Base-by-base conservation (phyloP, 345 rosid species). In the Raphanus raphanistrum region DNA sequence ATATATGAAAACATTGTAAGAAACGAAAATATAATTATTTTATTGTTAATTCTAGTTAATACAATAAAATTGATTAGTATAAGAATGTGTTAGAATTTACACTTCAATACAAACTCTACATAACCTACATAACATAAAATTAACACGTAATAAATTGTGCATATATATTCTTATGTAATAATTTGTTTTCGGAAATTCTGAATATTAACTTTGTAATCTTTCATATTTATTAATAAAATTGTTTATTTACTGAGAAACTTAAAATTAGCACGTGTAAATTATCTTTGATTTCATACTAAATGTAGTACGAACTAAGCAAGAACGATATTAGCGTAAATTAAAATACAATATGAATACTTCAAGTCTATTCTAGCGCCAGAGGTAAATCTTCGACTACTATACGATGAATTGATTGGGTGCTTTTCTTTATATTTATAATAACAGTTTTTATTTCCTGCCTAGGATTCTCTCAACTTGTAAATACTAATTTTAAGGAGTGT, bases 391-490 rank as follows among this genome's bases (percentile, higher is more conserved):
- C n/a, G 32, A 45, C 62, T 52, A 15, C 38, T 27, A 67, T 63
- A 67, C 74, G 16, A 32, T 35, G 78, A 28, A 38, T 3, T 50
- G 66, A 45, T 59, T 48, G 13, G 12, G 28, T 13, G 32, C 48
- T 73, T 58, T 60, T 13, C 52, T 59, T 1, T 43, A 38, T 64
- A 65, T 59, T 2, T 21, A n/a, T 67, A 26, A 38, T 1, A 38
- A 38, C 16, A 55, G 5, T 12, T 2, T n/a, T 4, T 35, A 50
- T 15, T 74, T 66, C 33, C 66, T 48, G 70, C 76, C 70, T 76
- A 74, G 78, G 80, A 80, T 80, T 61, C 84, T 84, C 50, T 68
- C 77, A 77, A 63, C 78, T 74, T 63, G 82, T 27, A 38, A 27
- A 35, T 75, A 58, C 0, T 80, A 16, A 32, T 25, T 41, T 6